These are phyloP conservation scores for Lomentospora prolificans DNA, from an alignment of 2,329 filamentous ascomycete species.

Conservation along the genomic window DNA sequence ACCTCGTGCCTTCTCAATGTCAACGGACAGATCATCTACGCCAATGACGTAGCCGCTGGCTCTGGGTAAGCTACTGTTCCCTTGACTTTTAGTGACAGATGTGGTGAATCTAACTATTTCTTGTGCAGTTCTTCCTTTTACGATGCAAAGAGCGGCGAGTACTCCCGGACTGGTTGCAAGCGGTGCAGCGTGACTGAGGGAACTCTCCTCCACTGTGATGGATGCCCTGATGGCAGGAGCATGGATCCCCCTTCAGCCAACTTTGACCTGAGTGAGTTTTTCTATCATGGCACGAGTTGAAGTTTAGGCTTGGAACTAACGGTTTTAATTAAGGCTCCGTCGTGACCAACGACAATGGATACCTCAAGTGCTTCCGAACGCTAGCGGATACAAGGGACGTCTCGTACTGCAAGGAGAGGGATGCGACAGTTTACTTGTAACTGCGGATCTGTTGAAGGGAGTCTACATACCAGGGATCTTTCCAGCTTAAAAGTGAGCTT, in stretches of 20 bases:
- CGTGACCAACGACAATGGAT: background rate
- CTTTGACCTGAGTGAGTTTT: background rate
- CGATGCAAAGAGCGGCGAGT: background rate
- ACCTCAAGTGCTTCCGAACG: background rate
- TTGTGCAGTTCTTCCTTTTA: background rate
- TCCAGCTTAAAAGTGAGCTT: too few relatives aligned
- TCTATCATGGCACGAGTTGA: too few relatives aligned
- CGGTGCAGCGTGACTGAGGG: background rate
- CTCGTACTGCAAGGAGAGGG: background rate
- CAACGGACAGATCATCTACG: background rate
- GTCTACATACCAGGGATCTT: too few relatives aligned
- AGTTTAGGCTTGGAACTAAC: too few relatives aligned
- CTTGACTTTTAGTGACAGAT: too few relatives aligned
- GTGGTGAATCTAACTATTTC: too few relatives aligned
- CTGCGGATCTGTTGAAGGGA: too few relatives aligned
- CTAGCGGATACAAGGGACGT: background rate
- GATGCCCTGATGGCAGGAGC: background rate
- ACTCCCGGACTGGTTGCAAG: background rate
- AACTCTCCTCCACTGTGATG: background rate
- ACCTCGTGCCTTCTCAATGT: background rate
- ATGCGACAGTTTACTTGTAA: background rate
- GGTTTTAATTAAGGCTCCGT: too few relatives aligned
- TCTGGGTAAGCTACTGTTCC: background rate
- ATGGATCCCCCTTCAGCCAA: background rate
- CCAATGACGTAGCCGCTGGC: background rate